Evolutionary conservation across 371 early-diverging fungal species (phyloP), one percentile per base, ranked within the genome.

Genomic region (Conidiobolus incongruus): DNA sequence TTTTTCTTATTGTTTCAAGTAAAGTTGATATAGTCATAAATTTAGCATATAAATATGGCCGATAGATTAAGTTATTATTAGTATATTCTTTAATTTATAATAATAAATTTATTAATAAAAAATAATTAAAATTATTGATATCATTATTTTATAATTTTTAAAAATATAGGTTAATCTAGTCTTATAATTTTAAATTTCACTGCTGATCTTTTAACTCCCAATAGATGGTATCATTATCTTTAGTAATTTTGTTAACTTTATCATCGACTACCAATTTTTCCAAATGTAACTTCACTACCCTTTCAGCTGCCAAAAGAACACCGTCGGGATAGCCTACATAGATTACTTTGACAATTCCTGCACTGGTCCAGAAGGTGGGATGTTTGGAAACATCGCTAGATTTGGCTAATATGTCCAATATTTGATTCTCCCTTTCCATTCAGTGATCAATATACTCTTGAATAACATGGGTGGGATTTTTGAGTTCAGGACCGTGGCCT

Each of bases 401-500:
- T 24, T 41, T 23, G 5, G 47, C 44, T 16, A 85, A 45, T 5
- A 75, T 56, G 0, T 58, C 48, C 10, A 81, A 8, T 21, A 89
- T 73, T 52, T 85, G 76, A 2, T 63, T 42, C 44, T 89, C 91
- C 16, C 91, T 66, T 37, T 70, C 66, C 19, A 60, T 43, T 0
- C 91, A 72, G 55, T 90, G 88, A 6, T 52, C 38, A 12, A 88
- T 77, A 46, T 86, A 87, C 41, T 76, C 70, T 21, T 63, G 52
- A 1, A 83, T 62, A 8, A 60, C 59, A 32, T 23, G 44, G 3
- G 50, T 49, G 1, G 77, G 80, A 34, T 77, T 55, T 45, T 69
- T 63, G 20, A 91, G 56, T 1, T 75, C 62, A 6, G 81, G 81
- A 0, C 92, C 92, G 53, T 91, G 92, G 1, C 72, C 67, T 13